Percentiles rank a stretch among this genome's conserved stretches.
Evolutionary conservation across 768 basidiomycete genomes (phyloP).

Genomic region (Calocera viscosa): DNA sequence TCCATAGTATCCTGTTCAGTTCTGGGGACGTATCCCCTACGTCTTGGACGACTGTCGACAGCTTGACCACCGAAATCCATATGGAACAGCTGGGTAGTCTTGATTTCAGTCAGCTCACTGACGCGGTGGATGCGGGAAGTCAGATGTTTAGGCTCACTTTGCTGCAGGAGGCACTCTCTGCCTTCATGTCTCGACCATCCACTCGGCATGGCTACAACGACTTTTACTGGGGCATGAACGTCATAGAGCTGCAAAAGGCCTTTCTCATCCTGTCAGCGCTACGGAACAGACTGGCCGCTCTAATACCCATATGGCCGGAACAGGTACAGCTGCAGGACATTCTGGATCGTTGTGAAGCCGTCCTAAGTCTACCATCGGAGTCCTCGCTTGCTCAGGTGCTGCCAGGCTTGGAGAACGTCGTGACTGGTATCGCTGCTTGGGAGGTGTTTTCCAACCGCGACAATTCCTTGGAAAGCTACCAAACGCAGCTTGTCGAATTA

Average conservation of each 20-base stretch:
- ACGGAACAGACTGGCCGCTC: conserved; percentile 37
- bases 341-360: conserved; percentile 49
- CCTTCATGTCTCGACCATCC: neutral
- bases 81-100: neutral
- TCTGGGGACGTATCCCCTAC: neutral
- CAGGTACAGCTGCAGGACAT: conserved; percentile 94
- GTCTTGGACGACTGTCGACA: neutral
- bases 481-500: conserved; percentile 49
- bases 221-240: conserved; percentile 74
- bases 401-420: conserved; percentile 68
- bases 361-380: conserved; percentile 47
- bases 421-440: conserved; percentile 88
- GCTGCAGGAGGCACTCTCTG: conserved; percentile 11
- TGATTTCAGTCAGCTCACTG: neutral
- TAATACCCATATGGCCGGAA: conserved; percentile 83
- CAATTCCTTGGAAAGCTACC: conserved; percentile 61
- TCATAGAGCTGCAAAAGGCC: conserved; percentile 54
- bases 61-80: neutral
- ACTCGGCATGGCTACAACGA: conserved; percentile 20
- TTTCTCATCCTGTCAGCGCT: conserved; percentile 41
- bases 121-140: neutral
- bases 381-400: conserved; percentile 74
- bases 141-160: conserved; percentile 9
- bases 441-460: conserved; percentile 89
- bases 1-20: neutral